Percentiles rank a stretch among this genome's conserved stretches.
Conservation (phyloP, 306 rosid species). For the Cicer judaicum region DNA sequence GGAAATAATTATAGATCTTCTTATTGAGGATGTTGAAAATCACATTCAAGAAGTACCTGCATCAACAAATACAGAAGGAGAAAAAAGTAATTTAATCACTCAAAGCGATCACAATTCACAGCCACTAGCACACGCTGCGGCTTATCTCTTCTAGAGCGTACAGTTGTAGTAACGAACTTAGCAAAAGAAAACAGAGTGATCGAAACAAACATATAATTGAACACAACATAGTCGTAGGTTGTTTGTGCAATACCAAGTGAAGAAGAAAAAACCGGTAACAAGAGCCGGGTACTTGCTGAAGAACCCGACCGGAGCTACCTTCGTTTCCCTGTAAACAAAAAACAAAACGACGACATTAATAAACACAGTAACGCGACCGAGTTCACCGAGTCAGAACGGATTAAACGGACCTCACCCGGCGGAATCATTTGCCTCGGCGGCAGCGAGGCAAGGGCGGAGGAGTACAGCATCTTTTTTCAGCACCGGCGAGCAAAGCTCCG, state of each 20-base stretch:
- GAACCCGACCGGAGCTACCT: constrained; percentile 74
- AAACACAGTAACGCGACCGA: constrained; percentile 43
- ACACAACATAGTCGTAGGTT: not conserved
- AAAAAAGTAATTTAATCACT: constrained; percentile 28
- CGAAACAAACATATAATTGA: not conserved
- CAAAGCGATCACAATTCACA: constrained; percentile 28
- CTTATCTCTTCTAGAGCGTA: not conserved
- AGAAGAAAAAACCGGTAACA: constrained; percentile 89
- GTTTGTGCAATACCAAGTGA: constrained; percentile 62
- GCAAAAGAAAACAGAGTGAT: not conserved
- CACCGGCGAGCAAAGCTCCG: constrained; percentile 61
- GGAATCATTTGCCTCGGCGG: constrained; percentile 89
- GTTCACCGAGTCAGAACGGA: constrained; percentile 68
- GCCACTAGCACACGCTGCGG: constrained; percentile 1
- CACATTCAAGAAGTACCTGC: constrained; percentile 94
- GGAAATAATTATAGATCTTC: constrained; percentile 94
- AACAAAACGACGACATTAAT: constrained; percentile 39
- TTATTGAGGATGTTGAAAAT: constrained; percentile 95
- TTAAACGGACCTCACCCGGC: constrained; percentile 99
- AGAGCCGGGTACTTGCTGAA: constrained; percentile 64
- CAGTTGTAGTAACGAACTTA: not conserved
- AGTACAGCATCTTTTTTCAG: constrained; percentile 47
- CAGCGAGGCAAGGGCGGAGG: constrained; percentile 59
- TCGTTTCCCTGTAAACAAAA: constrained; percentile 59
- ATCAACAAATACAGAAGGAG: constrained; percentile 32